Evolutionary conservation across 2,329 filamentous ascomycete genomes (phyloP), one percentile per base, ranked within the genome.

Genomic region (Sporothrix variecibatus): DNA sequence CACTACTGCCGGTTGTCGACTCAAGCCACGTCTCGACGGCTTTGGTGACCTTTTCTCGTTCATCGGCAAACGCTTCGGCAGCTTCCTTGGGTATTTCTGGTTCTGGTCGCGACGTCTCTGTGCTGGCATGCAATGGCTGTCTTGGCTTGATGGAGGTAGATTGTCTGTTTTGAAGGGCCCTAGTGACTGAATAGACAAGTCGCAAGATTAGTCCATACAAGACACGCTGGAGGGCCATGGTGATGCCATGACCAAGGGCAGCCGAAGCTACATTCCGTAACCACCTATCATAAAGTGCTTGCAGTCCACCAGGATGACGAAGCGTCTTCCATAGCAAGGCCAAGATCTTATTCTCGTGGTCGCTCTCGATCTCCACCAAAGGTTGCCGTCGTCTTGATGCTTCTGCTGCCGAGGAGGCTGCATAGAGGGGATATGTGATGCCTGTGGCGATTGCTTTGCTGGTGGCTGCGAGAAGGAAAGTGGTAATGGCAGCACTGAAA

Each of bases 221-320:
- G 5, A 88, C 84, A 73, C 95, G 93, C 82, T 97, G 97, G 74
- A 93, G 90, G 72, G 95, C 84, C 93, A 97, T 97, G 0, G 94
- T 95, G 71, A 94, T 87, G 0, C 94, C 94, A 79, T 97, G 94
- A 28, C 90, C 91, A 78, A 97, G 91, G 83, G 97, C 97, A 0
- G 93, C 92, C 79, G 94, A 95, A 9, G 95, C 82, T 2, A 97
- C 86, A 82, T 97, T 93, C 4, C 91, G 93, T 17, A 86, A 87
- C 0, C 97, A 84, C 5, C 94, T 94, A 68, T 92, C 89, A 80
- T 97, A 97, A 9, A 97, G 83, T 0, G 90, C 92, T 3, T 81
- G 80, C 0, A 91, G 75, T 0, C 94, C 94, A 79, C 97, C 93
- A 0, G 84, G 86, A 28, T 38, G 67, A 64, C 85, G 87, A 43